Percentiles rank a stretch among this genome's conserved stretches.
These are phyloP conservation scores for Aureobasidium vineae DNA, from an alignment of 2,329 filamentous ascomycete species.

Conservation along the genomic window DNA sequence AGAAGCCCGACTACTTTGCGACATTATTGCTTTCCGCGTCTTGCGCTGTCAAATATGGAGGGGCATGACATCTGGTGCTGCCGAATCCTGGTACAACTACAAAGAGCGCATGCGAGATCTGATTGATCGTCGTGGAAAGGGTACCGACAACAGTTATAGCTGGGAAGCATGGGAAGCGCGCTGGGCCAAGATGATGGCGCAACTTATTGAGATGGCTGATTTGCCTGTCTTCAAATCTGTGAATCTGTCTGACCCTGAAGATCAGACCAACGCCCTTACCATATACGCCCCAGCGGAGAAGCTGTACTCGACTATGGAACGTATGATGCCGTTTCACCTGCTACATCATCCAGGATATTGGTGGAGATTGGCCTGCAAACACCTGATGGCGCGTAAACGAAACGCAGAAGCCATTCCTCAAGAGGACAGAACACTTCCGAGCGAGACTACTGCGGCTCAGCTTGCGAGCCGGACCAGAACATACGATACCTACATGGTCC, in stretches of 20 bases:
- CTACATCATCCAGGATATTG: conserved; percentile 64
- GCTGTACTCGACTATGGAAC: conserved; percentile 49
- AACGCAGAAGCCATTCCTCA: conserved; percentile 57
- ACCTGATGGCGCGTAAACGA: conserved; percentile 51
- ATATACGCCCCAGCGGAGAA: conserved; percentile 55
- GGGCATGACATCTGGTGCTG: conserved; percentile 73
- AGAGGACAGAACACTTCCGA: conserved; percentile 57
- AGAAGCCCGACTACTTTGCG: conserved; percentile 83
- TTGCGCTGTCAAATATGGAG: conserved; percentile 81
- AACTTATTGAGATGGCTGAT: conserved; percentile 56
- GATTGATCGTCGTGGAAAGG: conserved; percentile 77
- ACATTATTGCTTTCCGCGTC: conserved; percentile 75
- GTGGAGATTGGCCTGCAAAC: conserved; percentile 54
- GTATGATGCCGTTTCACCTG: conserved; percentile 56
- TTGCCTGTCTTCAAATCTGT: conserved; percentile 45
- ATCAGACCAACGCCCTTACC: conserved; percentile 23
- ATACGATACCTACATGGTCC: conserved; percentile 62
- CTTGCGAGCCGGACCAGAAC: conserved; percentile 53
- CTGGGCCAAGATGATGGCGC: conserved; percentile 62
- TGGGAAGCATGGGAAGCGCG: conserved; percentile 93
- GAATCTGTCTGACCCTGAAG: conserved; percentile 29
- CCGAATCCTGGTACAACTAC: conserved; percentile 77
- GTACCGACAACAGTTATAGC: conserved; percentile 76
- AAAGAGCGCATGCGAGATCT: conserved; percentile 71
- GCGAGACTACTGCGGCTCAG: conserved; percentile 55